These are phyloP conservation scores for Piper betle DNA, from an alignment of 164 flowering plant genomes.

Conservation along the genomic window DNA sequence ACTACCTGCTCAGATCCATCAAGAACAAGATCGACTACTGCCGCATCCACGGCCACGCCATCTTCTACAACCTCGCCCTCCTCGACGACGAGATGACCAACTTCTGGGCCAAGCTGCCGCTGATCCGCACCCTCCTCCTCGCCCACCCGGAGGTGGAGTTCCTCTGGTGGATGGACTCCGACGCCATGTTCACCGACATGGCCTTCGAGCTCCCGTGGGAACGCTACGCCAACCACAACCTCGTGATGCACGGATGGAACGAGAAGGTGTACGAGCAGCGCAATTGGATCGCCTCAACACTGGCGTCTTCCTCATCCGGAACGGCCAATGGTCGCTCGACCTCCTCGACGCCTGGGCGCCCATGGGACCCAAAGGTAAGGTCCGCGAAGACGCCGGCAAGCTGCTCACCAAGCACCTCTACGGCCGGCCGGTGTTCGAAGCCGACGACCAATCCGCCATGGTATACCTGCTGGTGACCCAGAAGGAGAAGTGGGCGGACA, in stretches of 20 bases:
- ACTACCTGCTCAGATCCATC: slow-evolving; percentile 57
- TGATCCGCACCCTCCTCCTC: slow-evolving; percentile 48
- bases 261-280: slow-evolving; percentile 66
- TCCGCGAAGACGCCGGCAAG: slow-evolving; percentile 52
- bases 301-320: slow-evolving; percentile 57
- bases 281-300: slow-evolving; percentile 80
- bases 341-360: slow-evolving; percentile 63
- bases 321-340: slow-evolving; percentile 63
- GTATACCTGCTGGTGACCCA: slow-evolving; percentile 46
- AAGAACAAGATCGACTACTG: slow-evolving; percentile 83
- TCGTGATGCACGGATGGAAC: slow-evolving; percentile 76
- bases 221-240: slow-evolving; percentile 46
- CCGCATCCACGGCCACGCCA: slow-evolving; percentile 56
- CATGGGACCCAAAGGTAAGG: slow-evolving; percentile 69
- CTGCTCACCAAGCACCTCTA: slow-evolving; percentile 47
- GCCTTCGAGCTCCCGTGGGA: slow-evolving; percentile 80
- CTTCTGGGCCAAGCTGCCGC: slow-evolving; percentile 75
- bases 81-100: slow-evolving; percentile 76
- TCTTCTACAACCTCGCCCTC: slow-evolving; percentile 63
- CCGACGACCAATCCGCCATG: slow-evolving; percentile 79
- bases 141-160: slow-evolving; percentile 73
- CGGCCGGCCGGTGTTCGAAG: slow-evolving; percentile 56
- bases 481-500: slow-evolving; percentile 56
- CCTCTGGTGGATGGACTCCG: slow-evolving; percentile 85
- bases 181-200: slow-evolving; percentile 84